A percentile compares a stretch with the other conserved stretches of the same genome.
Conservation (phyloP, 192 early-diverging fungal species). For the Diversispora eburnea region DNA sequence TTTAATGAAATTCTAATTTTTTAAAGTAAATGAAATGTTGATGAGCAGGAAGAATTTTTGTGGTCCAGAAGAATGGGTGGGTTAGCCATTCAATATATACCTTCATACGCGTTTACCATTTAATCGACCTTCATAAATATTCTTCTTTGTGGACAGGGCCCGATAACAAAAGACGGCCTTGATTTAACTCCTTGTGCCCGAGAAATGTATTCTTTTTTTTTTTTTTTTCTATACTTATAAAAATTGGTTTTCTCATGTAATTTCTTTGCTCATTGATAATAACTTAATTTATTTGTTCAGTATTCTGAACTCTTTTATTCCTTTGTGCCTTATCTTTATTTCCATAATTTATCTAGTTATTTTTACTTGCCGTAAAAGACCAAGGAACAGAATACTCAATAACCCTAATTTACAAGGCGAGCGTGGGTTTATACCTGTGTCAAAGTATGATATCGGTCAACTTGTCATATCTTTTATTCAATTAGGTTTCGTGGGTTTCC, state of each 20-base stretch:
- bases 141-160: conserved; percentile 18
- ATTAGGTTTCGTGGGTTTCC: conserved; percentile 24
- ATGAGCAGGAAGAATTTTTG: conserved; percentile 5
- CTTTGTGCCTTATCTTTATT: neutral
- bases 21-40: conserved; percentile 18
- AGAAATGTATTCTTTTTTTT: conserved; percentile 15
- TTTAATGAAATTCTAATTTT: neutral
- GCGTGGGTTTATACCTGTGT: conserved; percentile 10
- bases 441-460: conserved; percentile 26
- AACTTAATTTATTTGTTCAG: neutral
- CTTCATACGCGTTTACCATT: neutral
- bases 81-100: conserved; percentile 16
- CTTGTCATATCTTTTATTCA: conserved; percentile 29
- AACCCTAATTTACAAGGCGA: neutral
- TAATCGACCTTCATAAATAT: neutral
- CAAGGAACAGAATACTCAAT: neutral
- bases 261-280: neutral
- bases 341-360: conserved; percentile 14
- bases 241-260: conserved; percentile 10
- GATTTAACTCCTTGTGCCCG: conserved; percentile 20
- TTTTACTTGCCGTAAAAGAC: neutral
- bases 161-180: conserved; percentile 14
- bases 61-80: conserved; percentile 20
- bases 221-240: neutral
- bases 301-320: conserved; percentile 18